phyloP scores from a whole-genome alignment of 768 basidiomycete genomes.

The Ramaria sp. region DNA sequence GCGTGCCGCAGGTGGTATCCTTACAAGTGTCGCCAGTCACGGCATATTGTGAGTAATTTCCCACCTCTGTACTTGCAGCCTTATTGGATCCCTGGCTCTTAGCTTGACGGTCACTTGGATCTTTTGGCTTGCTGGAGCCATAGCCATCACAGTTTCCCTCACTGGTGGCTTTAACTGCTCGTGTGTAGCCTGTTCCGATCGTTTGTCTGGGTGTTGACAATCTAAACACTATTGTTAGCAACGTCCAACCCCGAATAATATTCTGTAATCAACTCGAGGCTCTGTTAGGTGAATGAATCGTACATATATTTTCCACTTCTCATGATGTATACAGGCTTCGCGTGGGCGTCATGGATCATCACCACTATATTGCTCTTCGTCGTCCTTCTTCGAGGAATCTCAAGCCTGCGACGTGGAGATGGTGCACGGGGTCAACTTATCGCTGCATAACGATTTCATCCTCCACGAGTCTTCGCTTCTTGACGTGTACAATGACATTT shows the following conservation, averaged over 20 bases:
- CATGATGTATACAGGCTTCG: slow-evolving; percentile 34
- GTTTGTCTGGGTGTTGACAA: background rate
- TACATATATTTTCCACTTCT: background rate
- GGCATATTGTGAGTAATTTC: slow-evolving; percentile 42
- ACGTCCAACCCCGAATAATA: slow-evolving; percentile 28
- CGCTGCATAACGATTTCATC: background rate
- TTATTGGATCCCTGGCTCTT: background rate
- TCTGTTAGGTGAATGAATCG: slow-evolving; percentile 25
- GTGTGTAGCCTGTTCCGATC: slow-evolving; percentile 25
- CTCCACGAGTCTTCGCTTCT: too few species aligned
- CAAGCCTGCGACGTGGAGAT: slow-evolving; percentile 52
- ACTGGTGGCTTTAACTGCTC: slow-evolving; percentile 64
- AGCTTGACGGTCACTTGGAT: slow-evolving; percentile 67
- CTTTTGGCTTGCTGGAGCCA: slow-evolving; percentile 67
- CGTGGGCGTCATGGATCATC: slow-evolving; percentile 62
- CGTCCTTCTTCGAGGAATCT: slow-evolving; percentile 50
- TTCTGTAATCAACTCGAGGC: slow-evolving; percentile 77
- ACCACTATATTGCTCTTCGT: slow-evolving; percentile 50
- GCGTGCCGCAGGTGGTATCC: slow-evolving; percentile 33
- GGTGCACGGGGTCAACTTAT: slow-evolving; percentile 47
- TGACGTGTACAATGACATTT: too few species aligned
- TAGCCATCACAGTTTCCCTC: slow-evolving; percentile 53
- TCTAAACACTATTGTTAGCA: slow-evolving; percentile 16
- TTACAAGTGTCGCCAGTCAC: slow-evolving; percentile 57
- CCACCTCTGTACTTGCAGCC: background rate